Base-by-base conservation (phyloP, 768 basidiomycete genomes). In the Heimioporus sp. region DNA sequence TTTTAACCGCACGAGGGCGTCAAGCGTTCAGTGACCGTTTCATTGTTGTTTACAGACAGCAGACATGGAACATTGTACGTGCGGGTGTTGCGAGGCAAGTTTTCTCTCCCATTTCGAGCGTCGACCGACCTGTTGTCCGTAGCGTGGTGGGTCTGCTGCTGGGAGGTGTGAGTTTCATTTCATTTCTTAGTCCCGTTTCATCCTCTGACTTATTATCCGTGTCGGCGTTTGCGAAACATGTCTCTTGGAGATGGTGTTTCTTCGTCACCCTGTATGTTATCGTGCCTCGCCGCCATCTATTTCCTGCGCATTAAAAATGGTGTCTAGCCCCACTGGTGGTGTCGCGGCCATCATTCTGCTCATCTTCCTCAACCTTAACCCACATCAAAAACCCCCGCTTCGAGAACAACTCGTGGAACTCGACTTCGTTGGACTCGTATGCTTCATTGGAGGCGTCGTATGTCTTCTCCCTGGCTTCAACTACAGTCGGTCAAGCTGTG, bases 221-320 rank as follows among this genome's bases (percentile, higher is more conserved):
- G 4, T 11, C 85, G 86, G 83, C 70, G 12, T 81, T 92, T 51
- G 81, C 88, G 0, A 82, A 90, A 61, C 84, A 87, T 61, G 83
- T 83, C 17, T 76, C 82, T 2, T 92, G 90, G 91, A 70, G 91
- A 72, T 92, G 90, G 90, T 87, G 86, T 63, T 90, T 90, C 69
- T 87, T 81, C 64, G 83, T 90, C 58, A 89, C 88, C 59, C 59
- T 90, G 86, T 85, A 63, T 51, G 81, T 54, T n/a, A 28, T 34
- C 13, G 10, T 28, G 1, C 32, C 3, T 32, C 10, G 3, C 31
- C 31, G 19, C 5, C 6, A n/a, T 36, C 6, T 5, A 3, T 42
- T 9, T 40, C 4, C 12, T 28, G 50, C 2, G 46, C 16, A 19
- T 49, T 59, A 28, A 54, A 28, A n/a, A 16, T 34, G 15, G 7